Evolutionary conservation across 2,329 filamentous ascomycete species (phyloP), one percentile per base, ranked within the genome.

Genomic region (Fusarium cyanostomum): DNA sequence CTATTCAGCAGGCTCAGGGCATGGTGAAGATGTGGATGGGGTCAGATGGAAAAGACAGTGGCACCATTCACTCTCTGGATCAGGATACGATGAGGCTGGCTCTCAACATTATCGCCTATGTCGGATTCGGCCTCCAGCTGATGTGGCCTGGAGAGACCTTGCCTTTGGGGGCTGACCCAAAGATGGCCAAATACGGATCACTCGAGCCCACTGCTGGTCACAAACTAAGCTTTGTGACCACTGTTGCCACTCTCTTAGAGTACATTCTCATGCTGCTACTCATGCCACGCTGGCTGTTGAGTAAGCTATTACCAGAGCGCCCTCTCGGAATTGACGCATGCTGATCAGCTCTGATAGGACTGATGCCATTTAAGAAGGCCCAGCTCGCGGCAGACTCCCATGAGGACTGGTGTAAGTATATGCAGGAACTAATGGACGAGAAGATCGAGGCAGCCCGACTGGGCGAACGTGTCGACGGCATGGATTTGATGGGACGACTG

Each of bases 81-180:
- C 77, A 81, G 21, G 89, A 92, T 66, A 87, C 88, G 1, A 92
- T 92, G 87, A 78, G 78, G 15, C 77, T 85, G 57, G 81, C 82
- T 15, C 77, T 86, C 50, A 82, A 86, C 67, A 83, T 86, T 59
- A 85, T 86, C 52, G 77, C 87, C 62, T 86, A 86, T 59, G 89
- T 92, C 52, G 91, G 91, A 0, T 94, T 94, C 71, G 90, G 89
- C 5, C 75, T 88, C 52, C 78, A 77, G 16, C 73, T 88, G 60
- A 71, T 84, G 12, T 89, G 86, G 86, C 86, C 90, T 1, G 88
- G 89, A 26, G 84, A 91, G 75, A 75, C 80, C 39, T 71, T 81
- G 16, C 79, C 80, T 0, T 67, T 74, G 4, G 79, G 78, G 16
- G 71, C 73, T 9, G 80, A 84, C 43, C 74, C 77, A n/a, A 77